Evolutionary conservation across 257 asterid genomes (phyloP).

Genomic region (Cinchona pubescens): DNA sequence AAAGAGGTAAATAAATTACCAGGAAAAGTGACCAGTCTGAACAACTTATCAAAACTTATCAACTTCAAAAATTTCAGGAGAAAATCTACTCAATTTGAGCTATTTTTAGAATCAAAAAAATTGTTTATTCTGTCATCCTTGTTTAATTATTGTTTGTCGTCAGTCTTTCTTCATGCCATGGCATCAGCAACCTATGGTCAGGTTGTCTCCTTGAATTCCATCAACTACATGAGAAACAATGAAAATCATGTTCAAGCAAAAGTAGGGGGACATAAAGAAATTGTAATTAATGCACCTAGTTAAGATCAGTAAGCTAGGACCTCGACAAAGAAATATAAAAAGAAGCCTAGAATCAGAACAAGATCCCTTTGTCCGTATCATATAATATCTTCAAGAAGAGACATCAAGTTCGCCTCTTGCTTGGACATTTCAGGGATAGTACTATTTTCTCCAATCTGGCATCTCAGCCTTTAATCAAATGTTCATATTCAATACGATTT

Average conservation of each 20-base stretch:
- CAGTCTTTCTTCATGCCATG: not conserved
- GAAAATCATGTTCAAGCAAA: slow-evolving; percentile 4
- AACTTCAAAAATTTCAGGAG: not conserved
- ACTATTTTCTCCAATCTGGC: too few species aligned
- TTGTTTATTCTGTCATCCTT: too few species aligned
- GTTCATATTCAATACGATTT: too few species aligned
- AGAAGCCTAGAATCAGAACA: not conserved
- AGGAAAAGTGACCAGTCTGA: not conserved
- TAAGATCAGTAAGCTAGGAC: not conserved
- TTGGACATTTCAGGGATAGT: not conserved
- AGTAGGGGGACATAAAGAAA: not conserved
- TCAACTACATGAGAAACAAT: slow-evolving; percentile 28
- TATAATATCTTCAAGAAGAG: not conserved
- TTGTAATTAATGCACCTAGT: not conserved
- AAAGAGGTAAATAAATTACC: not conserved
- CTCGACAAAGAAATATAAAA: not conserved
- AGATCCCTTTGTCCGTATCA: too few species aligned
- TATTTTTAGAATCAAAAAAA: not conserved
- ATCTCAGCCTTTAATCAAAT: too few species aligned
- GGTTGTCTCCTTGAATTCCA: slow-evolving; percentile 42
- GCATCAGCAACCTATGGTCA: slow-evolving; percentile 11
- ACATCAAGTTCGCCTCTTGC: not conserved
- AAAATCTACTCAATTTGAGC: not conserved
- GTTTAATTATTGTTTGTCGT: not conserved
- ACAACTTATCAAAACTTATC: not conserved